Conservation (phyloP, 225 moss, liverwort and hornwort species). For the Physcomitrium patens region DNA sequence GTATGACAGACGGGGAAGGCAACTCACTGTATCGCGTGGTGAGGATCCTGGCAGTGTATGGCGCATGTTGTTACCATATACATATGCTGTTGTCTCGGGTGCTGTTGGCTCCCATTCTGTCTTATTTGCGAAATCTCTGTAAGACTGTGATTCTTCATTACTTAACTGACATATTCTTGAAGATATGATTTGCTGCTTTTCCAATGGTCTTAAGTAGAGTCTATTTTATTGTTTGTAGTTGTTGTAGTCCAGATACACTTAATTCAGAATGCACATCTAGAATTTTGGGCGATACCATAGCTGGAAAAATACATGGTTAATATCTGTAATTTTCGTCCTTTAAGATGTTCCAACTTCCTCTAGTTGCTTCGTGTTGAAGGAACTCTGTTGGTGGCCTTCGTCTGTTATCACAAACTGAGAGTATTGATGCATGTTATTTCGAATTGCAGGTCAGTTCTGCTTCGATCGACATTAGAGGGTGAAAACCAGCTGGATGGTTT, state of each 20-base stretch:
- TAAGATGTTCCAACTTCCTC: background rate
- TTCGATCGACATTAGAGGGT: constrained; percentile 89
- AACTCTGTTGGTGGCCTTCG: background rate
- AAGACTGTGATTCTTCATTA: constrained; percentile 35
- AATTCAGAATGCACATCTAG: background rate
- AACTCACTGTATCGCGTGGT: constrained; percentile 60
- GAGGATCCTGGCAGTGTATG: constrained; percentile 85
- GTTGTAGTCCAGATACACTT: background rate
- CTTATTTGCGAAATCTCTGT: constrained; percentile 99
- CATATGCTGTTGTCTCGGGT: constrained; percentile 96
- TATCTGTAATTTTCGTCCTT: background rate
- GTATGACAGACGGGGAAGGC: constrained; percentile 69
- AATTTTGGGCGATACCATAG: constrained; percentile 6
- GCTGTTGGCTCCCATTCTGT: constrained; percentile 98
- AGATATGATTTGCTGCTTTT: background rate
- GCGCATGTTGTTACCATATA: constrained; percentile 89
- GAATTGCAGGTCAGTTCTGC: constrained; percentile 82
- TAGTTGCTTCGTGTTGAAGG: background rate
- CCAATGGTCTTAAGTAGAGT: background rate
- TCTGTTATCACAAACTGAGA: background rate
- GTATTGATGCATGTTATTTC: constrained; percentile 3
- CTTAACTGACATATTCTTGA: background rate
- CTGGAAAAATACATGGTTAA: background rate
- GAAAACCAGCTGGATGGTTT: constrained; percentile 91
- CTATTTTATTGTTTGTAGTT: background rate